Base-by-base conservation (phyloP, 2,329 filamentous ascomycete genomes). In the Mariannaea elegans region DNA sequence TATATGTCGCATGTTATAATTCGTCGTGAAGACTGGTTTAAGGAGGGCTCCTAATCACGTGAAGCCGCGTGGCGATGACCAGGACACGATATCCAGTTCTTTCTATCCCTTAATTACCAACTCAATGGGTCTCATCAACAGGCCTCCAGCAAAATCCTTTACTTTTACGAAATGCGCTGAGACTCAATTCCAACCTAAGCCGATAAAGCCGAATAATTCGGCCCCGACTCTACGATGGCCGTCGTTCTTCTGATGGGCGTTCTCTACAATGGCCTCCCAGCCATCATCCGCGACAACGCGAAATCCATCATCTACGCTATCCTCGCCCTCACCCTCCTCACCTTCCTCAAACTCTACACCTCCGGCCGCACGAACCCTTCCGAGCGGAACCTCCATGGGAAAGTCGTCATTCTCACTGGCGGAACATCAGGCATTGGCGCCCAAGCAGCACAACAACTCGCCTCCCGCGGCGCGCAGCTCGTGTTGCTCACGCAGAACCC, bases 371-470 rank as follows among this genome's bases (percentile, higher is more conserved):
- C 77, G 67, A 97, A 95, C 76, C 79, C 77, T 39, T 85, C 91
- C 23, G 93, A 97, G 73, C 86, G 92, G 59, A 84, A 90, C 55
- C 93, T 99, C 88, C 93, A 97, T 76, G 93, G 93, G 46, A 96
- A 96, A 73, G 93, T 99, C 47, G 84, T 97, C 42, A 89, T 99
- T 82, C 87, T 99, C 51, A 99, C 95, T 16, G 94, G 95, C 67
- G 95, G 94, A 24, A 99, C 95, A 51, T 94, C 94, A 44, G 95
- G 95, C 13, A 91, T 99, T 73, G 95, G 95, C 48, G 91, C 93
- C 59, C 84, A 87, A 56, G 86, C 92, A 41, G 91, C 90, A 5
- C 82, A 87, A 65, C 86, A 90, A 59, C 86, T 99, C 52, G 94
- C 94, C 54, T 74, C 80, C 16, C 88, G 93, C 65, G 95, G 95